phyloP scores from a whole-genome alignment of 441 rosid species.

The Francoa sonchifolia region DNA sequence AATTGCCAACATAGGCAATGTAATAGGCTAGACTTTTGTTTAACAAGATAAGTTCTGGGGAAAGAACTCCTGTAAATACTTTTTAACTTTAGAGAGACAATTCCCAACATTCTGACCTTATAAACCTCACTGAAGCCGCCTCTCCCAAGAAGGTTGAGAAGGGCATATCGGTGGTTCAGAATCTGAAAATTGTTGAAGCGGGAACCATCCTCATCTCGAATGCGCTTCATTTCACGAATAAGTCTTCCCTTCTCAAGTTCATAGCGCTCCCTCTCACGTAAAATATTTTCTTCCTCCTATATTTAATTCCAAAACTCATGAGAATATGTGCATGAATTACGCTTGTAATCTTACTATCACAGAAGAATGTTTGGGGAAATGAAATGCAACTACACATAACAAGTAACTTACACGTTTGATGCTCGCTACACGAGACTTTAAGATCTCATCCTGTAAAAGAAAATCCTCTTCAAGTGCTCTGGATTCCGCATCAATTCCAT shows the following conservation, averaged over 20 bases:
- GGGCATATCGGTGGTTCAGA: constrained; percentile 81
- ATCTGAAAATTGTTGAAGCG: constrained; percentile 95
- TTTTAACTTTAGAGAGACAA: constrained; percentile 15
- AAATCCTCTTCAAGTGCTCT: constrained; percentile 81
- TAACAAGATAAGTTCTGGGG: constrained; percentile 8
- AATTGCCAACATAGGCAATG: constrained; percentile 48
- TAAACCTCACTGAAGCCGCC: constrained; percentile 99
- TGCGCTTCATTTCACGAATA: constrained; percentile 95
- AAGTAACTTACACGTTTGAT: constrained; percentile 71
- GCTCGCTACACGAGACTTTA: constrained; percentile 85
- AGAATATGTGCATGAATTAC: constrained; percentile 6
- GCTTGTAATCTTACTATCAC: too few relatives aligned
- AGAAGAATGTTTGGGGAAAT: too few relatives aligned
- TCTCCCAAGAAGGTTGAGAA: constrained; percentile 92
- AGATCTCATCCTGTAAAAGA: constrained; percentile 82
- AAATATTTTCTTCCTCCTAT: constrained; percentile 80
- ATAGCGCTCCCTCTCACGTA: constrained; percentile 97
- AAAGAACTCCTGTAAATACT: constrained; percentile 10
- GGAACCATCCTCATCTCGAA: constrained; percentile 96
- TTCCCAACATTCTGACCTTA: constrained; percentile 62
- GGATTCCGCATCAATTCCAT: constrained; percentile 54
- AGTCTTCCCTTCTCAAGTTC: constrained; percentile 94
- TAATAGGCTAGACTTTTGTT: constrained; percentile 15
- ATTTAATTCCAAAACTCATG: constrained; percentile 16
- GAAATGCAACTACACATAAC: constrained; percentile 5